A percentile compares a stretch with the other conserved stretches of the same genome.
phyloP scores from a whole-genome alignment of 345 rosid genomes.

The Xanthoceras sorbifolium region DNA sequence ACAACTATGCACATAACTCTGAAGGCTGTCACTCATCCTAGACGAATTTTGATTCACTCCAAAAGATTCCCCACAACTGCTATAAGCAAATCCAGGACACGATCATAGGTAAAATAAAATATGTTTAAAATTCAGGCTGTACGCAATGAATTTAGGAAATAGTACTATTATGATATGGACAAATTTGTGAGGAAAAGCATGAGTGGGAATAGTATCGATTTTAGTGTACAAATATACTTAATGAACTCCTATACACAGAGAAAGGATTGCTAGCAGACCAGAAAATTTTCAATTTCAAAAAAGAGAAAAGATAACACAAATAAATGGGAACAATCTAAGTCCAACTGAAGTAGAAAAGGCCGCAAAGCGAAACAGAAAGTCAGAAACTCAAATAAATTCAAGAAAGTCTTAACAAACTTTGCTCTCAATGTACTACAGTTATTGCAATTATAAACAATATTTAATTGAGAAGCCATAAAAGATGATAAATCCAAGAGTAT shows the following conservation, averaged over 20 bases:
- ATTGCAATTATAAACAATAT: neutral
- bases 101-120: neutral
- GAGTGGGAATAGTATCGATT: neutral
- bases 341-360: neutral
- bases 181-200: neutral
- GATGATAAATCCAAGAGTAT: neutral
- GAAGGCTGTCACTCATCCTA: conserved; percentile 4
- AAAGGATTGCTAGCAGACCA: neutral
- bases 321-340: neutral
- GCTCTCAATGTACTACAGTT: neutral
- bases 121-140: neutral
- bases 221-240: neutral
- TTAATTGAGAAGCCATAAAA: neutral
- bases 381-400: neutral
- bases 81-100: neutral
- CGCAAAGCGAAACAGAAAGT: neutral
- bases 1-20: neutral
- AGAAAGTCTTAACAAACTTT: neutral
- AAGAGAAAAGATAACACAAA: neutral
- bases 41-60: neutral
- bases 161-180: neutral
- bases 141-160: neutral
- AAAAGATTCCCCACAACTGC: neutral
- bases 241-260: neutral
- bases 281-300: neutral